phyloP scores from a whole-genome alignment of 1,139 yeast species.

The Nadsonia commutata region DNA sequence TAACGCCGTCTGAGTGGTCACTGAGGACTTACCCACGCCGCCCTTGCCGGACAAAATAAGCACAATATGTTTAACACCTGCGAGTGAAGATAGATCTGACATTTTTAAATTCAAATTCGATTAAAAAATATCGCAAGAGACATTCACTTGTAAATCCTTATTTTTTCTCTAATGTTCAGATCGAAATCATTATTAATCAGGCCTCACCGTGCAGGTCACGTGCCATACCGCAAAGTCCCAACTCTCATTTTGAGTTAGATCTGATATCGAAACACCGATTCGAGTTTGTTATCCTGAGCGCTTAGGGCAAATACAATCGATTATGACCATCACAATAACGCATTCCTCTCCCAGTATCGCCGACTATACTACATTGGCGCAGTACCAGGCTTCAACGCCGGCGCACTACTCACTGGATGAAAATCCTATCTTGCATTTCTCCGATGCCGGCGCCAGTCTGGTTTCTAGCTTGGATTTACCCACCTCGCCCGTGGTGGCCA shows the following conservation, averaged over 20 bases:
- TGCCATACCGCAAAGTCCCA: no score
- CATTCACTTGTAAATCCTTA: no score
- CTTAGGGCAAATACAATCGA: no score
- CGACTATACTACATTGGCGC: conserved; percentile 17
- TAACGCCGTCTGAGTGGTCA: conserved; percentile 83
- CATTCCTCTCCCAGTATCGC: conserved; percentile 13
- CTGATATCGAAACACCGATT: no score
- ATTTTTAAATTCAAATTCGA: neutral
- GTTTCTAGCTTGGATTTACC: conserved; percentile 7
- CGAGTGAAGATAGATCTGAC: conserved; percentile 29
- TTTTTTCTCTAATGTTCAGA: no score
- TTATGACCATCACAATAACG: conserved; percentile 9
- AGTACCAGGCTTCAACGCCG: conserved; percentile 22
- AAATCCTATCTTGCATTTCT: conserved; percentile 18
- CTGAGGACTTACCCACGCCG: conserved; percentile 96
- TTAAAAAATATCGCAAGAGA: no score
- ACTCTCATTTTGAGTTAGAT: no score
- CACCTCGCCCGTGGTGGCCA: neutral
- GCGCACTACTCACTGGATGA: conserved; percentile 22
- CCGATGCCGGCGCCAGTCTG: conserved; percentile 8
- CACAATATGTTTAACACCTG: conserved; percentile 58
- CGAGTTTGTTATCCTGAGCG: no score
- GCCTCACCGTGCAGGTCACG: no score
- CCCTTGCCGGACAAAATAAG: conserved; percentile 86
- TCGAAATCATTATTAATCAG: no score